Percentiles rank a stretch among this genome's conserved stretches.
Conservation (phyloP, 495 filamentous ascomycete genomes). For the Lindgomyces ingoldianus region DNA sequence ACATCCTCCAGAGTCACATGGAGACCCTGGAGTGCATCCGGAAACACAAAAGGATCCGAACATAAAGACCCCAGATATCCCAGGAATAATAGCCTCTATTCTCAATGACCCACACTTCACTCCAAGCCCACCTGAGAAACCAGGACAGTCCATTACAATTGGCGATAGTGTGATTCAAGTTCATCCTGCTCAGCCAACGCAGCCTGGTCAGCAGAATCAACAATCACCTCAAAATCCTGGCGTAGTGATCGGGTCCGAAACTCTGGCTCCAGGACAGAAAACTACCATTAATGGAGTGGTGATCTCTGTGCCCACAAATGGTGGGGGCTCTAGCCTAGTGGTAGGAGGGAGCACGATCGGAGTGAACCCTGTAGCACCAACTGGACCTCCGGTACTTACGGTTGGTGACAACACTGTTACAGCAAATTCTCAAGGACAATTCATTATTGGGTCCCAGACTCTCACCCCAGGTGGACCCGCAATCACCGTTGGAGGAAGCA, state of each 20-base stretch:
- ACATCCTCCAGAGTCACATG: conserved; percentile 3
- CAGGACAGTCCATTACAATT: conserved; percentile 18
- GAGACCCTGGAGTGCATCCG: background rate
- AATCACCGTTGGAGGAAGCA: conserved; percentile 24
- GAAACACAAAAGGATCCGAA: background rate
- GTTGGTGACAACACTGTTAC: conserved; percentile 29
- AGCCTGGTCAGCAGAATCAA: background rate
- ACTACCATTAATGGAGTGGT: conserved; percentile 25
- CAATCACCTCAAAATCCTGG: conserved; percentile 4
- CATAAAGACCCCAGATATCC: conserved; percentile 7
- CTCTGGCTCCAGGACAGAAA: conserved; percentile 19
- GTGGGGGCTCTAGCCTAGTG: conserved; percentile 20
- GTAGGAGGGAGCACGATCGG: conserved; percentile 29
- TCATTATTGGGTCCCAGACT: conserved; percentile 28
- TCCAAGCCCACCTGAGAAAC: background rate
- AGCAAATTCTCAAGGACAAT: conserved; percentile 33
- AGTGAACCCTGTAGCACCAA: conserved; percentile 21
- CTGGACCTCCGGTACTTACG: conserved; percentile 22
- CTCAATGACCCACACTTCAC: conserved; percentile 12
- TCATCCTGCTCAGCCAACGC: conserved; percentile 11
- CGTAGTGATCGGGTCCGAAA: conserved; percentile 25
- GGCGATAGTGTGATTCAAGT: conserved; percentile 13
- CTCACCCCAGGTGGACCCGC: conserved; percentile 24
- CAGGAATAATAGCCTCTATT: conserved; percentile 10
- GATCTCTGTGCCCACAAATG: conserved; percentile 13